Conservation (phyloP, 352 stramenopile species). For the Pythium apleroticum region DNA sequence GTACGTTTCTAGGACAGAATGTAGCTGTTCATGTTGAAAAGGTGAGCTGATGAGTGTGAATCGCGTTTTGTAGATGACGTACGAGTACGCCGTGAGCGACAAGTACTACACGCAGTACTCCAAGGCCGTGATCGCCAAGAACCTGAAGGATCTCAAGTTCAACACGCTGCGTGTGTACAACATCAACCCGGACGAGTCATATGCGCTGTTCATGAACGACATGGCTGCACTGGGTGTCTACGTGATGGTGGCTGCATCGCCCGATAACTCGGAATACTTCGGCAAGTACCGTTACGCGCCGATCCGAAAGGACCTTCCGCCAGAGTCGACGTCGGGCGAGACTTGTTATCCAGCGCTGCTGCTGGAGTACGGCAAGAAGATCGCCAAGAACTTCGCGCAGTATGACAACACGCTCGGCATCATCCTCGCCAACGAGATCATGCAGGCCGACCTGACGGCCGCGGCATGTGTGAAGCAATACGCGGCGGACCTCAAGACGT, state of each 20-base stretch:
- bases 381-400: conserved; percentile 86
- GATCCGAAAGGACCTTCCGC: conserved; percentile 34
- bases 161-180: conserved; percentile 89
- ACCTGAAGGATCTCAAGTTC: conserved; percentile 73
- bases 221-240: conserved; percentile 80
- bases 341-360: conserved; percentile 84
- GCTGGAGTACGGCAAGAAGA: conserved; percentile 87
- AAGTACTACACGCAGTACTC: conserved; percentile 86
- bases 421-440: conserved; percentile 88
- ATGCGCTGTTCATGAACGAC: conserved; percentile 83
- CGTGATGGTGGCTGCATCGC: conserved; percentile 76
- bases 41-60: background rate
- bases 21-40: background rate
- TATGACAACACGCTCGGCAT: conserved; percentile 87
- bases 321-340: conserved; percentile 55
- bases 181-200: conserved; percentile 81
- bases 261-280: conserved; percentile 83
- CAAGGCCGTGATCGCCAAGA: conserved; percentile 62
- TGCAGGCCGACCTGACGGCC: conserved; percentile 75
- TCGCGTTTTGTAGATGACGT: conserved; percentile 58
- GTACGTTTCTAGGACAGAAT: conserved; percentile 32
- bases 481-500: conserved; percentile 82
- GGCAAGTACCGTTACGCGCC: conserved; percentile 79
- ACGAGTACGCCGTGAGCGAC: conserved; percentile 87
- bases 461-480: conserved; percentile 85